These are phyloP conservation scores for Penicillium sp. DNA, from an alignment of 2,329 filamentous ascomycete species.

Conservation along the genomic window DNA sequence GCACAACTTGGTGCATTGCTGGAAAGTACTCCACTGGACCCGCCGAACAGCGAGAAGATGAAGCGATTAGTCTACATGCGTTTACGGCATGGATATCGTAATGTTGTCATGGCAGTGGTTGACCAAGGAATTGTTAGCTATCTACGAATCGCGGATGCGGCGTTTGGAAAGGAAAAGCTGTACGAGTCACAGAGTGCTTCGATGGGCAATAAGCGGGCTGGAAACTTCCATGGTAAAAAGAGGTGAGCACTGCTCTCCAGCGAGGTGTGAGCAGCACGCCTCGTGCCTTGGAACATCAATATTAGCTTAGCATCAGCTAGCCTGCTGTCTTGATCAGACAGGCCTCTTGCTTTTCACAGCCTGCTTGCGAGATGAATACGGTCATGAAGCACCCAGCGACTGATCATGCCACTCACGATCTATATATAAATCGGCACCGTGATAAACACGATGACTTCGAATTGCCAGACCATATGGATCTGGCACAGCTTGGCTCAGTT, in stretches of 20 bases:
- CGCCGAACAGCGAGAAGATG: slow-evolving; percentile 57
- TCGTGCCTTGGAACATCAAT: too few species aligned
- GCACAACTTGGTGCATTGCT: slow-evolving; percentile 73
- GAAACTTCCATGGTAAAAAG: slow-evolving; percentile 34
- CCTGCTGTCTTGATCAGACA: too few species aligned
- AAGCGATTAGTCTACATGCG: slow-evolving; percentile 68
- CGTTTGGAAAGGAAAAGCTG: slow-evolving; percentile 75
- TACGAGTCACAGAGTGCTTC: slow-evolving; percentile 55
- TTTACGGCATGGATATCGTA: slow-evolving; percentile 81
- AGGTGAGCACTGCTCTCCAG: slow-evolving; percentile 29
- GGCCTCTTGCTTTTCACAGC: too few species aligned
- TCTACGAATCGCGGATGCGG: slow-evolving; percentile 76
- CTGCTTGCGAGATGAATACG: too few species aligned
- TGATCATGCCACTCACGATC: too few species aligned
- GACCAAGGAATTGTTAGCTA: slow-evolving; percentile 91
- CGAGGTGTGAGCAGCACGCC: too few species aligned
- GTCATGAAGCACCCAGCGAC: too few species aligned
- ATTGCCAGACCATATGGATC: too few species aligned
- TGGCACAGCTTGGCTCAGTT: too few species aligned
- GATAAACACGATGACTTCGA: too few species aligned
- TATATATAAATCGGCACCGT: too few species aligned
- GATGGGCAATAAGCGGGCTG: slow-evolving; percentile 35
- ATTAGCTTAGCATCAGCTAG: background rate
- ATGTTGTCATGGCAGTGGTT: slow-evolving; percentile 83
- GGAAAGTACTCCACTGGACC: slow-evolving; percentile 72